These are phyloP conservation scores for Torulaspora pretoriensis DNA, from an alignment of 1,139 yeast genomes.

Conservation along the genomic window DNA sequence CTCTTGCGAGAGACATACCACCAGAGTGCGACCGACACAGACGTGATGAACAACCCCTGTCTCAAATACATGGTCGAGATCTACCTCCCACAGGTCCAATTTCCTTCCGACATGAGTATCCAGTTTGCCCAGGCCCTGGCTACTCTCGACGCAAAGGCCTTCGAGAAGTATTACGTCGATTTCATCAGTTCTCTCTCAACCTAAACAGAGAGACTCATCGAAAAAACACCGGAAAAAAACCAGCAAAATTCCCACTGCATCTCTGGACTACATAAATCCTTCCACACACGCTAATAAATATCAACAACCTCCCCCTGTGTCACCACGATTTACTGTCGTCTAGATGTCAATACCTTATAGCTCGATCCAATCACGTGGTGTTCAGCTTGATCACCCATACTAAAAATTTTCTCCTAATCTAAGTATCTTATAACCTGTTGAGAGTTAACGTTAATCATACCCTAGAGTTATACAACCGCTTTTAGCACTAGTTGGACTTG, in stretches of 20 bases:
- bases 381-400: background rate
- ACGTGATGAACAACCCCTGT: slow-evolving; percentile 39
- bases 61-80: slow-evolving; percentile 46
- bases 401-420: slow-evolving; percentile 5
- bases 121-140: slow-evolving; percentile 58
- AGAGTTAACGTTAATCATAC: background rate
- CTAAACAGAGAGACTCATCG: slow-evolving; percentile 3
- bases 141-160: slow-evolving; percentile 51
- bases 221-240: background rate
- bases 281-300: background rate
- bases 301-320: background rate
- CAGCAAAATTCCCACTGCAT: background rate
- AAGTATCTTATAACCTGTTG: background rate
- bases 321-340: slow-evolving; percentile 5
- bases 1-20: slow-evolving; percentile 59
- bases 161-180: slow-evolving; percentile 60
- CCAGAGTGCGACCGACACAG: slow-evolving; percentile 28
- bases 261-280: background rate
- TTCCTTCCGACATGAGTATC: slow-evolving; percentile 51
- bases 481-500: too few relatives aligned
- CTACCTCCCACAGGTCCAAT: slow-evolving; percentile 58
- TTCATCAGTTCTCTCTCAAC: slow-evolving; percentile 45
- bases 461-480: too few relatives aligned
- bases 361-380: background rate
- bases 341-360: background rate